These are phyloP conservation scores for Schoenoplectus triqueter DNA, from an alignment of 202 grass and related monocot genomes.

Conservation along the genomic window DNA sequence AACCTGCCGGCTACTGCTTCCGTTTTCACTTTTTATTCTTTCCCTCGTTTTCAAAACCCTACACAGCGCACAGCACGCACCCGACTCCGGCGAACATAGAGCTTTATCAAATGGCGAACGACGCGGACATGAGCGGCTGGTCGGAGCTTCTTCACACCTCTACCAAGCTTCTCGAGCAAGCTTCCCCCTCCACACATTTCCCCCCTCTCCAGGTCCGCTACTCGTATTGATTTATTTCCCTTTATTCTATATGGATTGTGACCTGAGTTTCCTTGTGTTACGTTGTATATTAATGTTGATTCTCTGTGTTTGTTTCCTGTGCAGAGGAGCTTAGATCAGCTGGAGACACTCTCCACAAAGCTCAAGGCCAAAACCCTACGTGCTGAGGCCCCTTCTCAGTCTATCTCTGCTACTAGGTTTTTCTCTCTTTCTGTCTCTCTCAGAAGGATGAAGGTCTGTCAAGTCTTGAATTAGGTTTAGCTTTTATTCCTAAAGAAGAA, in stretches of 20 bases:
- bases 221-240: not conserved
- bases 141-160: conserved; percentile 87
- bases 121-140: conserved; percentile 79
- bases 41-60: conserved; percentile 30
- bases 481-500: conserved; percentile 17
- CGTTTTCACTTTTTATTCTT: not conserved
- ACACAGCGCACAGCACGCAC: not conserved
- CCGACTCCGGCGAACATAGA: not conserved
- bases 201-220: conserved; percentile 73
- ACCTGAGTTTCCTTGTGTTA: conserved; percentile 20
- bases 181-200: conserved; percentile 66
- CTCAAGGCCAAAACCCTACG: conserved; percentile 97
- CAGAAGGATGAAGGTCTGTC: not conserved
- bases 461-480: conserved; percentile 23
- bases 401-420: conserved; percentile 85
- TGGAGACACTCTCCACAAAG: conserved; percentile 93
- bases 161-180: conserved; percentile 87
- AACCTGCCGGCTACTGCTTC: not conserved
- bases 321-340: conserved; percentile 93
- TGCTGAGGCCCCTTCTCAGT: conserved; percentile 73
- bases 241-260: not conserved
- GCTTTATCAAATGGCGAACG: conserved; percentile 44
- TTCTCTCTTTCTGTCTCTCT: conserved; percentile 10
- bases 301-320: conserved; percentile 27
- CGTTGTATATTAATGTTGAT: not conserved